These are phyloP conservation scores for Xylaria sp. DNA, from an alignment of 2,329 filamentous ascomycete genomes.

Conservation along the genomic window DNA sequence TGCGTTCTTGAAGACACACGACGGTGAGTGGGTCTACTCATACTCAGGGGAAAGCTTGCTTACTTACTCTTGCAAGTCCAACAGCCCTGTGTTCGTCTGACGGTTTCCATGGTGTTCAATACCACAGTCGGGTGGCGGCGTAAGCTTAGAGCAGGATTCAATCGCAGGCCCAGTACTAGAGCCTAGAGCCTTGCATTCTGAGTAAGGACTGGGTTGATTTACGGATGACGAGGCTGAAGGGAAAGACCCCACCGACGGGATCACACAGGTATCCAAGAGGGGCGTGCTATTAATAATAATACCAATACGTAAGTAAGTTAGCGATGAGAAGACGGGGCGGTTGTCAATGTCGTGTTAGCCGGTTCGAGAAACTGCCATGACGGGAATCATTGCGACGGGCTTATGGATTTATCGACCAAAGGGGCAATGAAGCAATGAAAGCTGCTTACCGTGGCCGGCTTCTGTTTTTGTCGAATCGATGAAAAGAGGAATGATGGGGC, in stretches of 20 bases:
- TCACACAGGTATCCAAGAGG: slow-evolving; percentile 23
- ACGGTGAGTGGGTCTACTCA: slow-evolving; percentile 32
- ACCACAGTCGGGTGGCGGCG: slow-evolving; percentile 32
- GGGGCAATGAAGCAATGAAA: slow-evolving; percentile 41
- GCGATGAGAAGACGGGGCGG: slow-evolving; percentile 16
- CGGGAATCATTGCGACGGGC: slow-evolving; percentile 44
- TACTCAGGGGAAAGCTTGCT: slow-evolving; percentile 37
- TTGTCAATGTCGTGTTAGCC: slow-evolving; percentile 32
- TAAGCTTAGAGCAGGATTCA: slow-evolving; percentile 42
- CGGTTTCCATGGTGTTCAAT: slow-evolving; percentile 46
- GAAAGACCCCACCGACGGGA: slow-evolving; percentile 40
- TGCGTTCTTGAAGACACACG: slow-evolving; percentile 53
- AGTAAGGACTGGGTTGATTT: slow-evolving; percentile 40
- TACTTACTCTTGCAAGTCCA: slow-evolving; percentile 60
- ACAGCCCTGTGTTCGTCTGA: slow-evolving; percentile 53
- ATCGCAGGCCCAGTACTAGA: slow-evolving; percentile 38
- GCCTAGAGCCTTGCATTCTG: slow-evolving; percentile 49
- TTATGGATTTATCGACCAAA: slow-evolving; percentile 33
- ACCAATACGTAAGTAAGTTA: background rate
- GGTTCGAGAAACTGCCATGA: slow-evolving; percentile 44
- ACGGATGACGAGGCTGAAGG: slow-evolving; percentile 45
- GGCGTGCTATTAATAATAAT: slow-evolving; percentile 27
- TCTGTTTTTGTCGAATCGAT: slow-evolving; percentile 33
- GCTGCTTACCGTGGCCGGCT: slow-evolving; percentile 34
- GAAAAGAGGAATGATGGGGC: slow-evolving; percentile 34